Evolutionary conservation across 805 yeast species (phyloP).

Genomic region (Debaryomyces tyrocola): DNA sequence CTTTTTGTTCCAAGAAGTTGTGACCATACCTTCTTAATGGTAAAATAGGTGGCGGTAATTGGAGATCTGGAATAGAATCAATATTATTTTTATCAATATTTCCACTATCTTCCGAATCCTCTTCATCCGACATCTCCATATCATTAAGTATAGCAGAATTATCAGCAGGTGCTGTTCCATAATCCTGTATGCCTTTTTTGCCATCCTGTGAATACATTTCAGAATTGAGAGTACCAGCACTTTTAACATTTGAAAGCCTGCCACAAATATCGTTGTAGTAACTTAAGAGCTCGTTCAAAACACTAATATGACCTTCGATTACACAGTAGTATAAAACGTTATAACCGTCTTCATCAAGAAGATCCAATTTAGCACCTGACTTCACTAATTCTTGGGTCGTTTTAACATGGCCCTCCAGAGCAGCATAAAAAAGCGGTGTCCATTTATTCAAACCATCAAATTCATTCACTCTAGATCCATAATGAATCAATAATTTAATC

Average conservation of each 20-base stretch:
- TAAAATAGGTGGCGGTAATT: constrained; percentile 93
- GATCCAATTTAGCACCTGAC: constrained; percentile 65
- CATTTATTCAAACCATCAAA: constrained; percentile 85
- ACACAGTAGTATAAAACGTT: constrained; percentile 87
- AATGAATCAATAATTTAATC: constrained; percentile 64
- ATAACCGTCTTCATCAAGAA: constrained; percentile 76
- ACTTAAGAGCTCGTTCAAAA: constrained; percentile 64
- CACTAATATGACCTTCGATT: constrained; percentile 90
- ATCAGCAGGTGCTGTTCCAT: not conserved
- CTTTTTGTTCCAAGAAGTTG: constrained; percentile 88
- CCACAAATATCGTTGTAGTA: constrained; percentile 17
- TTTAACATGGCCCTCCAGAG: constrained; percentile 74
- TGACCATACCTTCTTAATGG: constrained; percentile 95
- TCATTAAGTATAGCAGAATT: not conserved
- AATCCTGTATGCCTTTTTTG: not conserved
- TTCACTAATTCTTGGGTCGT: constrained; percentile 71
- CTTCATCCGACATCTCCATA: constrained; percentile 27
- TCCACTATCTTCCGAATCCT: constrained; percentile 42
- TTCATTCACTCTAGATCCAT: constrained; percentile 74
- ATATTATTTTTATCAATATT: constrained; percentile 35
- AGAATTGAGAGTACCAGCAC: not conserved
- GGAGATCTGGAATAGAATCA: constrained; percentile 84
- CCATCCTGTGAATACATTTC: not conserved
- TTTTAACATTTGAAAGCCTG: not conserved
- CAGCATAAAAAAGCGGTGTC: constrained; percentile 92